Evolutionary conservation across 2,329 filamentous ascomycete genomes (phyloP).

Genomic region (Polychaeton citri): DNA sequence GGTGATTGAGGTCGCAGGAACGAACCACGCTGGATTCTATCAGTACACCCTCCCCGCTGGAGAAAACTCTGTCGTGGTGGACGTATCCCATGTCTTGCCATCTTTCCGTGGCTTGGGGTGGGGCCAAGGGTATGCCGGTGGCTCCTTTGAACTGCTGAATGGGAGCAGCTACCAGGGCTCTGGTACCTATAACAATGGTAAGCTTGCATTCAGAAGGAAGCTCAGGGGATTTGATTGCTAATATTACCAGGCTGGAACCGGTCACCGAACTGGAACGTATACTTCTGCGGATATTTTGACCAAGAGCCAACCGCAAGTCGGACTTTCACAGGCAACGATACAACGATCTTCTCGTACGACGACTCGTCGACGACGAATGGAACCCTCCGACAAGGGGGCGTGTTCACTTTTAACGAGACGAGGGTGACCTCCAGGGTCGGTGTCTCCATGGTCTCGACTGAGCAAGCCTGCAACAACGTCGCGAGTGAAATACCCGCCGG

Average conservation of each 20-base stretch:
- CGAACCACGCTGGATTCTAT: conserved; percentile 43
- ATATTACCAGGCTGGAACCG: conserved; percentile 46
- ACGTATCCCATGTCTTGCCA: conserved; percentile 48
- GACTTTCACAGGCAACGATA: conserved; percentile 18
- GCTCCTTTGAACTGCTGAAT: conserved; percentile 38
- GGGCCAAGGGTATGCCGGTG: conserved; percentile 45
- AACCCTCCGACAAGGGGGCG: conserved; percentile 23
- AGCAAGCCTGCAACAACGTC: conserved; percentile 47
- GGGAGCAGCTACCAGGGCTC: conserved; percentile 38
- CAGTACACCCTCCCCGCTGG: conserved; percentile 43
- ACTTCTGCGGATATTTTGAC: conserved; percentile 49
- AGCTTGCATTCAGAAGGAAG: too few relatives aligned
- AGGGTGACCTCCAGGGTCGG: conserved; percentile 43
- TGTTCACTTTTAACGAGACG: conserved; percentile 32
- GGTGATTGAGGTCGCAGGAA: conserved; percentile 43
- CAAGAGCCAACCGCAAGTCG: conserved; percentile 13
- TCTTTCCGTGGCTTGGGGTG: conserved; percentile 41
- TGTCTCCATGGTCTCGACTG: conserved; percentile 51
- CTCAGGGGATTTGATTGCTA: too few relatives aligned
- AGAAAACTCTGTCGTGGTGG: conserved; percentile 40
- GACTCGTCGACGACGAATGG: conserved; percentile 3
- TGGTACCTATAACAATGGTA: conserved; percentile 45
- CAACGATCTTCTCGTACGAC: conserved; percentile 20
- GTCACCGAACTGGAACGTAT: conserved; percentile 45
- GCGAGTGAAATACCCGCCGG: conserved; percentile 40